Evolutionary conservation across 495 filamentous ascomycete species (phyloP), one percentile per base, ranked within the genome.

Genomic region (Amniculicola lignicola): DNA sequence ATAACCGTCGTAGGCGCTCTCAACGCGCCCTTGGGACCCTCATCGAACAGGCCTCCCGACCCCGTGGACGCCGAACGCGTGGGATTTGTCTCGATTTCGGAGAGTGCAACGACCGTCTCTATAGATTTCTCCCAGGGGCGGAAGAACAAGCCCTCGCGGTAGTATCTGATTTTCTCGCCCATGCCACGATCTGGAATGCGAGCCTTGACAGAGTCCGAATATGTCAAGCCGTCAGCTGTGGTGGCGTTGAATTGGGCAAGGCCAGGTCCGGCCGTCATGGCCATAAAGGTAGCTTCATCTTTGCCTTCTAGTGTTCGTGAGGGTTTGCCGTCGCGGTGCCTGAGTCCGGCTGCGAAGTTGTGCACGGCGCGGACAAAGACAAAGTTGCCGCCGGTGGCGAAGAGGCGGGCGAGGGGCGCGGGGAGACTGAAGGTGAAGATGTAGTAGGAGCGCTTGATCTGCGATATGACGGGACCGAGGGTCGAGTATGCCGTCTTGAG

Each of bases 391-490:
- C 74, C 69, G 2, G 44, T 62, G 5, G 73, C 69, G 47, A 76
- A 62, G 42, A 68, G 71, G 23, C 51, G 54, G 28, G 75, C 69
- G 5, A 79, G 39, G 4, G 67, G 56, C 2, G 54, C 46, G 3
- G 77, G 78, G 14, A 81, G 59, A 38, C 74, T 70, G 65, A 81
- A 71, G 6, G 67, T 66, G 51, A 80, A 79, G 33, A 81, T 67
- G 46, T 81, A 81, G 33, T 75, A 74, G 0, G 76, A 80, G 21
- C 69, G 48, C 1, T 31, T n/a, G 19, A 73, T 6, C 49, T 81
- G 78, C 15, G 54, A 62, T 29, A 74, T 16, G 9, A 80, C 37
- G 2, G 78, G 77, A 3, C 52, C 48, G 12, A 78, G 36, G 9
- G 70, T 71, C 15, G 61, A 59, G 11, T 69, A 40, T 21, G 75